Percentiles rank a stretch among this genome's conserved stretches.
phyloP scores from a whole-genome alignment of 2,329 filamentous ascomycete genomes.

The Sporothrix brunneoviolacea region DNA sequence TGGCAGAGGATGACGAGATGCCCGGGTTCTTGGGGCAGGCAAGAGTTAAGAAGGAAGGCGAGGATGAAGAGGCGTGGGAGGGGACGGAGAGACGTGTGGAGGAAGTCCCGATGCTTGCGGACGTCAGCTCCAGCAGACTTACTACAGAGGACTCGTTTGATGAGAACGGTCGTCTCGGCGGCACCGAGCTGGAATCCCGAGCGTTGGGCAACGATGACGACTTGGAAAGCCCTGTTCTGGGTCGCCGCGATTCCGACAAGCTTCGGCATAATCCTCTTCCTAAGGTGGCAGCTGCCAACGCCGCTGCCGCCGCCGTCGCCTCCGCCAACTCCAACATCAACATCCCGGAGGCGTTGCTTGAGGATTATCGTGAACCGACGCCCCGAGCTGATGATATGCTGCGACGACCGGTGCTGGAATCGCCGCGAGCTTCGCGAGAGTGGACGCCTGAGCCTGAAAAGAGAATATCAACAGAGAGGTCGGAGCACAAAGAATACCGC shows the following conservation, averaged over 20 bases:
- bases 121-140: slow-evolving; percentile 17
- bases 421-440: slow-evolving; percentile 8
- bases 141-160: slow-evolving; percentile 18
- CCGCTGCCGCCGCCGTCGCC: not conserved
- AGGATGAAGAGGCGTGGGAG: not conserved
- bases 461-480: not conserved
- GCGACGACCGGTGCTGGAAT: slow-evolving; percentile 13
- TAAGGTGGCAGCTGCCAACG: slow-evolving; percentile 13
- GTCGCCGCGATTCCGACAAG: slow-evolving; percentile 27
- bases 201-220: slow-evolving; percentile 16
- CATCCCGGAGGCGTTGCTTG: slow-evolving; percentile 10
- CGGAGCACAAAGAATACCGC: not conserved
- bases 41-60: not conserved
- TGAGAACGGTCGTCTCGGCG: slow-evolving; percentile 18
- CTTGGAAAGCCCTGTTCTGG: slow-evolving; percentile 24
- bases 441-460: slow-evolving; percentile 15
- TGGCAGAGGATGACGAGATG: slow-evolving; percentile 8
- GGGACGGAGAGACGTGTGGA: slow-evolving; percentile 5
- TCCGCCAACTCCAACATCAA: not conserved
- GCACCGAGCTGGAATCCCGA: slow-evolving; percentile 10
- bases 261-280: slow-evolving; percentile 11
- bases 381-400: slow-evolving; percentile 11
- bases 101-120: slow-evolving; percentile 11
- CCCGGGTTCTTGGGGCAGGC: not conserved
- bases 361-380: slow-evolving; percentile 3